Evolutionary conservation across 257 asterid species (phyloP).

Genomic region (Capsicum chinense): DNA sequence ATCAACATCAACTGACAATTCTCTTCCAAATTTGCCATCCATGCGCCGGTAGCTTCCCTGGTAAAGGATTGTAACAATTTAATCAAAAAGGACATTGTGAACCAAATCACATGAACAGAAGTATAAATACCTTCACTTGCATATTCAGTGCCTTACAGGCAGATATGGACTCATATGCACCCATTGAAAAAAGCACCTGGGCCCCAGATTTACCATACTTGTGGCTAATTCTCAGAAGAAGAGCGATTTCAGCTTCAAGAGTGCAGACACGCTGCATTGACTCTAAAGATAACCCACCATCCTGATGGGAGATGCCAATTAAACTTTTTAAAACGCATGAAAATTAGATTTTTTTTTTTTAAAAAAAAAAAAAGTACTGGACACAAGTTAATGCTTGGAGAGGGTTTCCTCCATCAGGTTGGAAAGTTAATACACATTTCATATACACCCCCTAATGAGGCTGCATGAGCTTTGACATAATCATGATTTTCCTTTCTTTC

Average conservation of each 20-base stretch:
- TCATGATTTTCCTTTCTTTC: background rate
- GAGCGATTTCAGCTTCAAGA: conserved; percentile 83
- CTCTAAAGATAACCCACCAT: conserved; percentile 72
- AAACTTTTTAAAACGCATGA: background rate
- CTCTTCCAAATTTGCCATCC: conserved; percentile 62
- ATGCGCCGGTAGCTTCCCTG: conserved; percentile 66
- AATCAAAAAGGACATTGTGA: background rate
- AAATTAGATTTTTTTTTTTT: background rate
- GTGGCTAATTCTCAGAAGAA: conserved; percentile 85
- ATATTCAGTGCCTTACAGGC: conserved; percentile 72
- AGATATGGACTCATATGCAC: conserved; percentile 77
- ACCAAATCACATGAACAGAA: background rate
- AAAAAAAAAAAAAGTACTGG: background rate
- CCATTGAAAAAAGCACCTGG: conserved; percentile 91
- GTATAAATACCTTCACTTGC: conserved; percentile 65
- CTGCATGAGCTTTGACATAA: conserved; percentile 11
- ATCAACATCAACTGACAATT: conserved; percentile 62
- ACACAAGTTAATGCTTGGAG: conserved; percentile 15
- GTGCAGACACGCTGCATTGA: conserved; percentile 92
- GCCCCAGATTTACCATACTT: conserved; percentile 87
- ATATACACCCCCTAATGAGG: background rate
- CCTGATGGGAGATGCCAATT: conserved; percentile 49
- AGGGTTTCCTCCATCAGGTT: background rate
- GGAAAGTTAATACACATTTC: conserved; percentile 18
- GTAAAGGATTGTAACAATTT: conserved; percentile 25